These are phyloP conservation scores for Ceratocystis diversiconidia DNA, from an alignment of 2,329 filamentous ascomycete species.

Conservation along the genomic window DNA sequence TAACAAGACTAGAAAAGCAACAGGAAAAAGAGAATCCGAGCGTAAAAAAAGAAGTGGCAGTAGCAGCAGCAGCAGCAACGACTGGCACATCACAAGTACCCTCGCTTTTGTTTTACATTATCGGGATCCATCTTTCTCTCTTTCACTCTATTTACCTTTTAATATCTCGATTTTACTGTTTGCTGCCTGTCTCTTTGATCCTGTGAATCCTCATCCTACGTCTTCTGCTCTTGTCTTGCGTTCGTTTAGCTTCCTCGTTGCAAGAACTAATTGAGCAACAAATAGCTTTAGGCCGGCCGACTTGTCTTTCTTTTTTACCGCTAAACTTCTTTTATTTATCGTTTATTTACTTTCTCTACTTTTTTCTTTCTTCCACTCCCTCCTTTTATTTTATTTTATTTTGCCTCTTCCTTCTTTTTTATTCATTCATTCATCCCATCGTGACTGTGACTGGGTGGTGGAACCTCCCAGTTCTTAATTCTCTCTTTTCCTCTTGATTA, in stretches of 20 bases:
- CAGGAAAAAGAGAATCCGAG: not conserved
- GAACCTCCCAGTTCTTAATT: not conserved
- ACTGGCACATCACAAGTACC: not conserved
- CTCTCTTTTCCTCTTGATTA: slow-evolving; percentile 1
- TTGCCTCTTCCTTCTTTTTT: not conserved
- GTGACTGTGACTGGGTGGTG: not conserved
- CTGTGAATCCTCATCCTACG: not conserved
- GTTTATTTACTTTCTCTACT: not conserved
- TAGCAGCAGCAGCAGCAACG: not conserved
- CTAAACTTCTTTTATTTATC: not conserved
- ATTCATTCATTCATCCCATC: not conserved
- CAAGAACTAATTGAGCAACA: no score
- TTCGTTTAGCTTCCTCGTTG: slow-evolving; percentile 8
- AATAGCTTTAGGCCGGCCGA: not conserved
- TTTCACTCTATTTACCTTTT: not conserved
- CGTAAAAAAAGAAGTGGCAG: not conserved
- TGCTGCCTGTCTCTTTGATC: not conserved
- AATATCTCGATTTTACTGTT: not conserved
- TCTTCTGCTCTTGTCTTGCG: slow-evolving; percentile 2
- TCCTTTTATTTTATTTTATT: not conserved
- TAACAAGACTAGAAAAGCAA: not conserved
- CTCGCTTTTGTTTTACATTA: not conserved
- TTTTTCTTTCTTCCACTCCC: not conserved
- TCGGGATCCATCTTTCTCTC: not conserved
- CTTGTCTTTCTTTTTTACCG: slow-evolving; percentile 5